Evolutionary conservation across 106 monocot genomes (phyloP), one percentile per base, ranked within the genome.

Genomic region (Vanilla planifolia): DNA sequence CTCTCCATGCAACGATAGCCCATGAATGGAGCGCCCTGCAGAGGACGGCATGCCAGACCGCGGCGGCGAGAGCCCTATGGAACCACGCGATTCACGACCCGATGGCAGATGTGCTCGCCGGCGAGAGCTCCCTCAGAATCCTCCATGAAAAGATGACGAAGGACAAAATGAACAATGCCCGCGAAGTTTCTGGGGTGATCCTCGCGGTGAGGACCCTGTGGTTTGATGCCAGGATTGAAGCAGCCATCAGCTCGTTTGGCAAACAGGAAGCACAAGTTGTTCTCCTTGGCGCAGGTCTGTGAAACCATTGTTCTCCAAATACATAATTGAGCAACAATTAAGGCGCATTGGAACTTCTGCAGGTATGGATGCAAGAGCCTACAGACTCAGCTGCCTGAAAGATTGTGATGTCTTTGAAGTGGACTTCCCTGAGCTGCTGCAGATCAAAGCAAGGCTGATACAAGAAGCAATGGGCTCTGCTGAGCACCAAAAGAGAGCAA

Each of bases 301-400:
- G 13, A 53, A 41, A 35, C 8, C 3, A 11, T 27, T 20, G 37
- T 39, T 24, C 11, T 26, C 50, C 39, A 40, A 40, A 13, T 13
- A 40, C 6, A 40, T 40, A 40, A 8, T 8, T 6, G 39, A 40
- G 2, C 39, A 6, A 2, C 0, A 40, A 40, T 40, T 40, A 40
- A 8, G n/a, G n/a, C 39, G 6, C 13, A 37, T 22, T 10, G 28
- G 6, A 6, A 15, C 34, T n/a, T 13, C 16, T 65, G 26, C 66
- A 93, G 93, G 93, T n/a, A 89, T 89, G 93, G 93, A 93, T 68
- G 77, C 93, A 55, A 89, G 93, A 57, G 89, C 89, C 8, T 93
- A 93, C 64, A 76, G 93, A 33, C 73, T 93, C 29, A 64, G 60
- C 58, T 93, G 76, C 74, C 67, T 93, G 53, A 79, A 77, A 36